These are phyloP conservation scores for Dictyostelium intermedium DNA, from an alignment of 78 protist species.

Conservation along the genomic window DNA sequence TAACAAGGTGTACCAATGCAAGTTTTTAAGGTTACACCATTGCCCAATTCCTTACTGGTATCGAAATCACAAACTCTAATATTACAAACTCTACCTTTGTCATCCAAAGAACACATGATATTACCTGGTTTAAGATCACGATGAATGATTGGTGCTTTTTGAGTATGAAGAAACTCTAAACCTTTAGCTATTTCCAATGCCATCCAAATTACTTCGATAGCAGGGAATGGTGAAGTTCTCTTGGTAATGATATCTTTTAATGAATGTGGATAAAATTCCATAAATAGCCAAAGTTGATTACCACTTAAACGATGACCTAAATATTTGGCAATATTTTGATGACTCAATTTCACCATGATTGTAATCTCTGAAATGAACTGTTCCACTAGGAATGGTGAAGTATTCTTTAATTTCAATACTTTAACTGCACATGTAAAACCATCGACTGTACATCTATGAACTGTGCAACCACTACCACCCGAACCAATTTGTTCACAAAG, in stretches of 20 bases:
- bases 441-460: slow-evolving; percentile 72
- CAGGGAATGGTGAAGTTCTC: slow-evolving; percentile 63
- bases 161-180: slow-evolving; percentile 58
- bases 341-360: slow-evolving; percentile 48
- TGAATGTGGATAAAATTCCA: slow-evolving; percentile 76
- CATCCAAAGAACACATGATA: slow-evolving; percentile 69
- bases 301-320: slow-evolving; percentile 62
- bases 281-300: slow-evolving; percentile 57
- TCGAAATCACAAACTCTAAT: slow-evolving; percentile 69
- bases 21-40: slow-evolving; percentile 41
- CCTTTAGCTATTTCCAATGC: slow-evolving; percentile 74
- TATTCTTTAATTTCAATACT: slow-evolving; percentile 32
- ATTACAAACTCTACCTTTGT: slow-evolving; percentile 22
- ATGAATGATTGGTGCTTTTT: slow-evolving; percentile 74
- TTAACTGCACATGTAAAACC: slow-evolving; percentile 82
- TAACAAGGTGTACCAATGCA: slow-evolving; percentile 77
- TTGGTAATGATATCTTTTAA: slow-evolving; percentile 53
- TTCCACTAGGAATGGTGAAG: slow-evolving; percentile 16
- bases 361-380: slow-evolving; percentile 59
- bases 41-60: slow-evolving; percentile 20
- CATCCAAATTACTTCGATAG: slow-evolving; percentile 34
- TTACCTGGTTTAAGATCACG: slow-evolving; percentile 76
- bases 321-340: slow-evolving; percentile 71
- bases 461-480: slow-evolving; percentile 80
- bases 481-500: slow-evolving; percentile 61